phyloP scores from a whole-genome alignment of 164 flowering plant genomes.

The Sedum album region DNA sequence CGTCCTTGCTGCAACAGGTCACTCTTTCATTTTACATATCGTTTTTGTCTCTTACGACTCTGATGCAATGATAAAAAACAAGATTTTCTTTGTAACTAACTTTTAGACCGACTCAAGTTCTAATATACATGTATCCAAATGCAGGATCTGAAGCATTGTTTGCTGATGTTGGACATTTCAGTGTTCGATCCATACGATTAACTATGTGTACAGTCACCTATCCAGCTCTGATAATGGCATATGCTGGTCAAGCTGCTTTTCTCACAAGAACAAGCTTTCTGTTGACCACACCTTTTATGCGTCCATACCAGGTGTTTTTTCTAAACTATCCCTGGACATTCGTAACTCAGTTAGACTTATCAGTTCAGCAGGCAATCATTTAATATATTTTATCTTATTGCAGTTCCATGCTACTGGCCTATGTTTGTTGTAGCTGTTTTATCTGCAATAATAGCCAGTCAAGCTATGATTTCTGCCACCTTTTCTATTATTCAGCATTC shows the following conservation, averaged over 20 bases:
- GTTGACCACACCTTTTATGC: conserved; percentile 39
- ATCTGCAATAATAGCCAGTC: conserved; percentile 73
- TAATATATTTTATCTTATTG: neutral
- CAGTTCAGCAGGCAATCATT: neutral
- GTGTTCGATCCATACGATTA: conserved; percentile 55
- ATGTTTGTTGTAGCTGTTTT: conserved; percentile 61
- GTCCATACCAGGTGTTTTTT: conserved; percentile 47
- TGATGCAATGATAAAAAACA: no score
- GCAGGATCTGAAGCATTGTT: conserved; percentile 73
- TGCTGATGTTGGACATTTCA: conserved; percentile 74
- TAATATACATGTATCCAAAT: neutral
- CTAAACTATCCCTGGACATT: neutral
- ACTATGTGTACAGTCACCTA: conserved; percentile 45
- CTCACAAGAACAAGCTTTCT: conserved; percentile 33
- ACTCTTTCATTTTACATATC: neutral
- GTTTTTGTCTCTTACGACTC: neutral
- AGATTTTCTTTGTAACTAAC: no score
- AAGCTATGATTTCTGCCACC: conserved; percentile 57
- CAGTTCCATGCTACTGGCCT: conserved; percentile 55
- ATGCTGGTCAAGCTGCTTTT: conserved; percentile 62
- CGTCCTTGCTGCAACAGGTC: conserved; percentile 52
- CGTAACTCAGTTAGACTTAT: neutral
- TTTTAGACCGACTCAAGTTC: no score
- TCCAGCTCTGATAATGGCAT: conserved; percentile 52
- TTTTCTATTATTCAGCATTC: conserved; percentile 59